Evolutionary conservation across 495 filamentous ascomycete species (phyloP).

Genomic region (Penicillium arizonense): DNA sequence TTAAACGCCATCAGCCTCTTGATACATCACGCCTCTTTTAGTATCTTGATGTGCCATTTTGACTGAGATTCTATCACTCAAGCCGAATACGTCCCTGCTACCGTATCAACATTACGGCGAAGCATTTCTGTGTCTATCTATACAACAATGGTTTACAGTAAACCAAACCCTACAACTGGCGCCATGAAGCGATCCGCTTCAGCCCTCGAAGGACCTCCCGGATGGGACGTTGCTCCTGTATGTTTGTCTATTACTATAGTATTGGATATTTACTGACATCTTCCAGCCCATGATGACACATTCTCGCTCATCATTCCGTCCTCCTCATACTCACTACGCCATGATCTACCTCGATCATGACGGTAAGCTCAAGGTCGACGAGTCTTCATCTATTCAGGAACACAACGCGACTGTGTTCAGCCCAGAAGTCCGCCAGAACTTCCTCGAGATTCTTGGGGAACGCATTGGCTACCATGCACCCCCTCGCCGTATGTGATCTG

Average conservation of each 20-base stretch:
- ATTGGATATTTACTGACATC: not conserved
- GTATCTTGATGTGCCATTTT: not conserved
- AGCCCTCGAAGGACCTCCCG: slow-evolving; percentile 26
- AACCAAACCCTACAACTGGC: slow-evolving; percentile 25
- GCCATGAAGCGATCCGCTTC: slow-evolving; percentile 40
- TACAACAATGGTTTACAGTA: slow-evolving; percentile 35
- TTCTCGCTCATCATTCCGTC: slow-evolving; percentile 26
- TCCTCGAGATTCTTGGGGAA: slow-evolving; percentile 36
- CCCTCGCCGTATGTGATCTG: slow-evolving; percentile 27
- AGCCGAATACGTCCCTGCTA: not conserved
- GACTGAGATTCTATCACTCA: not conserved
- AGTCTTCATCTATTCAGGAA: slow-evolving; percentile 38
- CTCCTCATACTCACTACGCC: slow-evolving; percentile 40
- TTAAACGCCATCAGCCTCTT: not conserved
- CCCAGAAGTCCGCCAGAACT: slow-evolving; percentile 36
- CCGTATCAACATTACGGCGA: not conserved
- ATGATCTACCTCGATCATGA: slow-evolving; percentile 44
- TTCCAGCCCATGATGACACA: slow-evolving; percentile 32
- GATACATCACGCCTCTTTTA: not conserved
- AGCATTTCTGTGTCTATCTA: not conserved
- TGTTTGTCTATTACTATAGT: slow-evolving; percentile 9
- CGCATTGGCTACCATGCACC: slow-evolving; percentile 31
- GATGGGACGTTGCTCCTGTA: slow-evolving; percentile 41
- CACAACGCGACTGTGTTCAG: slow-evolving; percentile 37
- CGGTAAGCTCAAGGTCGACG: slow-evolving; percentile 34